These are phyloP conservation scores for Panicum virgatum DNA, from an alignment of 202 grass and related monocot genomes.

Conservation along the genomic window DNA sequence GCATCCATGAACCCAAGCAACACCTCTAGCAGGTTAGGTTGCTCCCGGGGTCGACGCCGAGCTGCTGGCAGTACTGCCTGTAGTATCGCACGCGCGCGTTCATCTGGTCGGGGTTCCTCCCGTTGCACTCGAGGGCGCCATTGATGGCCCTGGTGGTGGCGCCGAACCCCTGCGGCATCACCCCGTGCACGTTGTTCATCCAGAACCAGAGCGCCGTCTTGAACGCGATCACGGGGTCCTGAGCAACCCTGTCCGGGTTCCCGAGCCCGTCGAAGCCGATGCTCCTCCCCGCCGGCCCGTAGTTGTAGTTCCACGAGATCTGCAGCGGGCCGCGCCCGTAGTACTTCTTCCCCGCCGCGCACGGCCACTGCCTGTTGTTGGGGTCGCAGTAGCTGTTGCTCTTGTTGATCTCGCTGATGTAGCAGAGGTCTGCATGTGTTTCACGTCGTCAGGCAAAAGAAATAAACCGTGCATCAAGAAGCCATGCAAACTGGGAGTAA, in stretches of 20 bases:
- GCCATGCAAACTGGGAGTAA: background rate
- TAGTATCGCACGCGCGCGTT: constrained; percentile 49
- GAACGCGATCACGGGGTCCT: constrained; percentile 55
- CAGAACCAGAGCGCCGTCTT: constrained; percentile 73
- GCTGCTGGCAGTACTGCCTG: constrained; percentile 52
- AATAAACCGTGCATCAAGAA: too few species aligned
- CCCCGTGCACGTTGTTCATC: constrained; percentile 61
- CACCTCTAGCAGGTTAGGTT: constrained; percentile 42
- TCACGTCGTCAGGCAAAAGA: background rate
- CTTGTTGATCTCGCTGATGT: constrained; percentile 62
- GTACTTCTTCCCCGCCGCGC: constrained; percentile 52
- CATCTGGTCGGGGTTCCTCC: constrained; percentile 19
- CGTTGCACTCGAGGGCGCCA: constrained; percentile 53
- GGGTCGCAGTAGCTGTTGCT: constrained; percentile 46
- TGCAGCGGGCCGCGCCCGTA: constrained; percentile 69
- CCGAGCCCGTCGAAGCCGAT: constrained; percentile 72
- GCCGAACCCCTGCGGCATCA: constrained; percentile 59
- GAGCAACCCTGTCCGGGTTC: constrained; percentile 59
- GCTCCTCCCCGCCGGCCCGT: constrained; percentile 51
- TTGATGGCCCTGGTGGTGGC: constrained; percentile 61
- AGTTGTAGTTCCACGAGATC: constrained; percentile 81
- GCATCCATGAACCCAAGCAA: background rate
- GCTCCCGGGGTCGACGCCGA: constrained; percentile 55
- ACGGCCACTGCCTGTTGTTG: constrained; percentile 43
- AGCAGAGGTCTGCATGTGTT: constrained; percentile 56